Evolutionary conservation across 2,329 filamentous ascomycete species (phyloP), one percentile per base, ranked within the genome.

Genomic region (Nemania serpens): DNA sequence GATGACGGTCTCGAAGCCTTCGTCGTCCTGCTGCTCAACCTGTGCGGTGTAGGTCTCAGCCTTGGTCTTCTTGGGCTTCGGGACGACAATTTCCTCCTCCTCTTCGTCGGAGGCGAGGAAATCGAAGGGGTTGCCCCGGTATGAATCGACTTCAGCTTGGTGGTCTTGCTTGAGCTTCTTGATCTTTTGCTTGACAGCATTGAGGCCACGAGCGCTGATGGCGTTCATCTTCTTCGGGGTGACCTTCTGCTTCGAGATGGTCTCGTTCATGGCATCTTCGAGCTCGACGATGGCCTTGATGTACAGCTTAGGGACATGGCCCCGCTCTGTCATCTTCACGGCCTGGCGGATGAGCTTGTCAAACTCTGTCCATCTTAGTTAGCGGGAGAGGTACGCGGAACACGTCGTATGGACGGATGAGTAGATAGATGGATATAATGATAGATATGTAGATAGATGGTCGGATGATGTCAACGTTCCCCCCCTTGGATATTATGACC

Each of bases 141-240:
- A 99, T 66, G 88, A 85, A 70, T 97, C 92, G 71, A 99, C 89
- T 12, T 97, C 91, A 64, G 85, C 82, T 73, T 91, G 87, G 79
- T 94, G 94, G 67, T 98, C 94, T 81, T 96, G 96, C 84, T 94
- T 96, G 81, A 94, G 94, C 86, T 97, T 98, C 87, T 94, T 93
- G 82, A 99, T 92, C 81, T 93, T 93, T 78, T 99, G 95, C 81
- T 97, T 96, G 74, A 98, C 91, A 65, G 93, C 92, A 77, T 98
- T 99, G 73, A 99, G 86, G 73, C 93, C 93, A 79, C 93, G 91
- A 68, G 93, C 90, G 75, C 94, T 96, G 74, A 89, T 95, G 64
- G 93, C 93, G 81, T 97, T 99, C 93, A 98, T 97, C 85, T 97
- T 98, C 87, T 97, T 97, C 66, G 89, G 88, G 2, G 91, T 91